Evolutionary conservation across 805 yeast genomes (phyloP).

Genomic region (Deakozyma indianensis): DNA sequence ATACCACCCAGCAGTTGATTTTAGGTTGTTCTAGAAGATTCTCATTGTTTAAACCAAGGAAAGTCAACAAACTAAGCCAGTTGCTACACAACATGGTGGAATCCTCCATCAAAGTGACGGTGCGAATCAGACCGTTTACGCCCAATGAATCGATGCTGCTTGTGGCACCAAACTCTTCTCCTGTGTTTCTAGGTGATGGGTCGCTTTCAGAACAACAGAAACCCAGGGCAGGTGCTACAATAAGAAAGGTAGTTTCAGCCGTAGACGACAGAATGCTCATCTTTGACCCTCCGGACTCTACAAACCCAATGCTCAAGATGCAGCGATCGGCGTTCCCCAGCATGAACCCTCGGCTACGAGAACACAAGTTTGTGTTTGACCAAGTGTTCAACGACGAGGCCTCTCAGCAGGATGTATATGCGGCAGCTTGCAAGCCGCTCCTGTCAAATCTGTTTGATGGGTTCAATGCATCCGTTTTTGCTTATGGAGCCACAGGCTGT

Average conservation of each 20-base stretch:
- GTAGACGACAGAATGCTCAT: conserved; percentile 77
- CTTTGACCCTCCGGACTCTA: conserved; percentile 66
- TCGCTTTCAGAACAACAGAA: conserved; percentile 24
- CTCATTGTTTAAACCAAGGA: too few relatives aligned
- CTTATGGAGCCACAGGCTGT: conserved; percentile 93
- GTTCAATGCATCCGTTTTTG: conserved; percentile 80
- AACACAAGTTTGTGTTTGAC: conserved; percentile 75
- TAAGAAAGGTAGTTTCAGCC: conserved; percentile 59
- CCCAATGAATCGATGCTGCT: conserved; percentile 31
- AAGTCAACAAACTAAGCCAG: too few relatives aligned
- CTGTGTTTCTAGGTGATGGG: conserved; percentile 40
- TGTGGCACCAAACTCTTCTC: conserved; percentile 27
- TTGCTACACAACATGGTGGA: background rate
- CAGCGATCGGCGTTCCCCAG: conserved; percentile 24
- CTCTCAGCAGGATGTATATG: conserved; percentile 54
- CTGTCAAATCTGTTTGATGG: conserved; percentile 70
- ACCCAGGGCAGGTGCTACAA: conserved; percentile 24
- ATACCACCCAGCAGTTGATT: too few relatives aligned
- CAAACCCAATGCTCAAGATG: conserved; percentile 40
- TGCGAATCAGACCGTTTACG: conserved; percentile 77
- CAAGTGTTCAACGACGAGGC: conserved; percentile 53
- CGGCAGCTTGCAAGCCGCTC: conserved; percentile 53
- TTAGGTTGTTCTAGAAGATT: too few relatives aligned
- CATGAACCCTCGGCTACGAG: conserved; percentile 25
- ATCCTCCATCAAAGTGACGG: conserved; percentile 8